Evolutionary conservation across 2,329 filamentous ascomycete genomes (phyloP), one percentile per base, ranked within the genome.

Genomic region (Aspergillus ochraceus): DNA sequence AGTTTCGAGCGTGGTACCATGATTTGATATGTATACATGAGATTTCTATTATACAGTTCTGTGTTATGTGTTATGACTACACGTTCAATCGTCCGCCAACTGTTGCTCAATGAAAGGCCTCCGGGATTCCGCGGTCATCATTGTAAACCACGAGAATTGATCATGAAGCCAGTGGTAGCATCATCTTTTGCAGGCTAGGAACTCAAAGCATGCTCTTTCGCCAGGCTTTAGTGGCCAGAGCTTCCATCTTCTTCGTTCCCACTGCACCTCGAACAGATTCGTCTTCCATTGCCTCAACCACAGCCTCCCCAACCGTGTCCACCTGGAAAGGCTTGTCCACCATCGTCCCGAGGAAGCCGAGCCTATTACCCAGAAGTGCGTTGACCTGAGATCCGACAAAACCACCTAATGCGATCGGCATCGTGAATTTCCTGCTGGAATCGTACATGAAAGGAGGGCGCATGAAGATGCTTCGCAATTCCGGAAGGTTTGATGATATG

Each of bases 1-100:
- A 97, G 90, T 77, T 99, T 99, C 75, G 95, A 99, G 84, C 86
- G 95, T 65, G 95, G 95, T 19, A 98, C 95, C 3, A 96, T 96
- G 85, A 95, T 98, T 75, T 98, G 83, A 79, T 66, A 60, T 47
- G 46, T 55, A 60, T 62, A 58, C 61, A 64, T 65, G 58, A 58
- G 55, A 63, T 55, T 51, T 53, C 39, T 68, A 62, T 52, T 59
- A 55, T 67, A 65, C 66, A 65, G 52, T 55, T 26, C 50, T 42
- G 17, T 5, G 36, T n/a, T 42, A 42, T 42, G 36, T 42, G 14
- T 42, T 42, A 42, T 42, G 17, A 42, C 17, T 42, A 42, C 36
- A 42, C 14, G 36, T n/a, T 42, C 36, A 42, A 8, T 42, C 36
- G 36, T 42, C 36, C 36, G 17, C 17, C 36, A 14, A 17, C 6